A percentile compares a stretch with the other conserved stretches of the same genome.
These are phyloP conservation scores for Viola odorata DNA, from an alignment of 345 rosid genomes.

Conservation along the genomic window DNA sequence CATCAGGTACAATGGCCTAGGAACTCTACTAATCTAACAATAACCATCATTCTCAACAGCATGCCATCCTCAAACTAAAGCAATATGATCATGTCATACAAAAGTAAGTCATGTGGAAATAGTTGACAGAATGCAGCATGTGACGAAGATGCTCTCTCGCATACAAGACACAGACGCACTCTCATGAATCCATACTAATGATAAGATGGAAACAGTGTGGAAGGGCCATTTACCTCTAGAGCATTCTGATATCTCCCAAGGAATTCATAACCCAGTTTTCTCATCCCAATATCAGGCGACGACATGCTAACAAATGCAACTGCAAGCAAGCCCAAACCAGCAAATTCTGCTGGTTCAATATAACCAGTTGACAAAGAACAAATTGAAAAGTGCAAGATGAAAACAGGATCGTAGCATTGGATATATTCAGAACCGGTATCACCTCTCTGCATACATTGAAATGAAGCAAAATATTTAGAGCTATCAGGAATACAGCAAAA, in stretches of 20 bases:
- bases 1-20: neutral
- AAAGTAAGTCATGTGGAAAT: neutral
- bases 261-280: slow-evolving; percentile 76
- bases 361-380: slow-evolving; percentile 53
- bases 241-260: slow-evolving; percentile 54
- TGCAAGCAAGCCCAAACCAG: slow-evolving; percentile 85
- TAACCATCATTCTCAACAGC: neutral
- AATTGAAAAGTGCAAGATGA: slow-evolving; percentile 62
- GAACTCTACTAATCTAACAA: neutral
- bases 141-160: neutral
- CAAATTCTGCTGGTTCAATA: slow-evolving; percentile 75
- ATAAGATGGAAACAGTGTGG: neutral
- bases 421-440: slow-evolving; percentile 23
- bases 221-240: slow-evolving; percentile 53
- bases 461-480: neutral
- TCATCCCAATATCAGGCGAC: slow-evolving; percentile 71
- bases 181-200: no score
- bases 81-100: neutral
- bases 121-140: neutral
- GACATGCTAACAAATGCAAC: slow-evolving; percentile 75
- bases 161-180: neutral
- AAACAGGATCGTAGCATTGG: slow-evolving; percentile 73
- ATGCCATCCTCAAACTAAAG: neutral
- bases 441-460: slow-evolving; percentile 24
- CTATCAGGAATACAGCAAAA: neutral